Conservation (phyloP, 768 basidiomycete species). For the Lactarius sp. region DNA sequence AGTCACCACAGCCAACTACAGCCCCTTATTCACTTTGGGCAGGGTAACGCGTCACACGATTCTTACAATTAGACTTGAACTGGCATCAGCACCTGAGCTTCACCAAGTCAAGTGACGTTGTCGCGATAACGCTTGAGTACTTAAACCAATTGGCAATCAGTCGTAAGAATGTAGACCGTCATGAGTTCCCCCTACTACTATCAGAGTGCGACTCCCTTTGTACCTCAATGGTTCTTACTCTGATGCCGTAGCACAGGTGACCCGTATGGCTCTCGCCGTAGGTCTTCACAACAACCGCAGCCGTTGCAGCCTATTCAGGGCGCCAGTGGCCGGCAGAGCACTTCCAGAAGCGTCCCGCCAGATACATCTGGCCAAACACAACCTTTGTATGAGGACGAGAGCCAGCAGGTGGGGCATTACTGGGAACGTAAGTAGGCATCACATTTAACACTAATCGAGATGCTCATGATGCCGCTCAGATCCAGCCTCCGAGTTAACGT, state of each 20-base stretch:
- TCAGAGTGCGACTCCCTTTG: background rate
- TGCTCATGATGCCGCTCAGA: background rate
- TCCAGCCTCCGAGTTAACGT: background rate
- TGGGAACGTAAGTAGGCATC: background rate
- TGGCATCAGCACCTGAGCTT: background rate
- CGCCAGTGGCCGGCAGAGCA: background rate
- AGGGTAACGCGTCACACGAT: slow-evolving; percentile 12
- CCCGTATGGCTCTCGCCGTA: background rate
- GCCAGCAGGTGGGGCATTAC: background rate
- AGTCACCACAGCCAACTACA: background rate
- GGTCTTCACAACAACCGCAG: background rate
- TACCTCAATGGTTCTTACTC: background rate
- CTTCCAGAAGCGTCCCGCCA: background rate
- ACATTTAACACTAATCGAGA: background rate
- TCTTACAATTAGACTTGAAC: background rate
- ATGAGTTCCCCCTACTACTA: slow-evolving; percentile 1
- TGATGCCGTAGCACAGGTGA: background rate
- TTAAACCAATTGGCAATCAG: slow-evolving; percentile 1
- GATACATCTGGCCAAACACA: background rate
- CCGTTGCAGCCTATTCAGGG: background rate
- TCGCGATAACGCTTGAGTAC: background rate
- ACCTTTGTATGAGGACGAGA: background rate
- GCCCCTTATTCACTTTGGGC: slow-evolving; percentile 2
- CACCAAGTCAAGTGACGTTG: background rate
- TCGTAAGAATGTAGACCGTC: background rate